phyloP scores from a whole-genome alignment of 1,139 yeast genomes.

The Pichia sp. region DNA sequence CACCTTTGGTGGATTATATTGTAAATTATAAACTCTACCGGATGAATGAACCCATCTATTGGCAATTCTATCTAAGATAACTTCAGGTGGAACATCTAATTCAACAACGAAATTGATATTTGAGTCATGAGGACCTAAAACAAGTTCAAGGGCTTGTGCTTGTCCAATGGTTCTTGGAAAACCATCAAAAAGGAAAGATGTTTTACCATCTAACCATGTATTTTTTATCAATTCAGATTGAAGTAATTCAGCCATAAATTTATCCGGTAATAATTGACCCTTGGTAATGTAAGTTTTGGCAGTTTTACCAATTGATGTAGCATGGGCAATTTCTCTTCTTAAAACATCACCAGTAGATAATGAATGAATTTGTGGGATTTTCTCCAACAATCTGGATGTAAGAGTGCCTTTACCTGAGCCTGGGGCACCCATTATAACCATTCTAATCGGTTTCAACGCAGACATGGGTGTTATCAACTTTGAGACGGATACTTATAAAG shows the following conservation, averaged over 20 bases:
- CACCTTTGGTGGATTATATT: constrained; percentile 82
- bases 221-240: constrained; percentile 39
- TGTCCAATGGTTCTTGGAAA: constrained; percentile 79
- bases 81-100: constrained; percentile 72
- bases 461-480: constrained; percentile 16
- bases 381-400: constrained; percentile 54
- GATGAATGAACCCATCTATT: constrained; percentile 86
- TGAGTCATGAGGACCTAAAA: constrained; percentile 36
- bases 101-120: constrained; percentile 70
- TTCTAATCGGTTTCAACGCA: constrained; percentile 30
- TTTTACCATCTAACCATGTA: constrained; percentile 40
- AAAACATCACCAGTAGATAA: constrained; percentile 82
- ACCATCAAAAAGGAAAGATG: constrained; percentile 81
- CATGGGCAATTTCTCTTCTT: constrained; percentile 54
- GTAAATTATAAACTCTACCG: constrained; percentile 78
- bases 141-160: constrained; percentile 52
- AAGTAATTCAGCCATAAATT: constrained; percentile 55
- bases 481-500: too few relatives aligned
- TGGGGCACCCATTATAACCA: constrained; percentile 82
- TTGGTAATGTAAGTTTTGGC: constrained; percentile 51
- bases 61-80: constrained; percentile 73
- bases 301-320: constrained; percentile 49
- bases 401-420: constrained; percentile 95
- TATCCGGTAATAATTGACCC: constrained; percentile 73
- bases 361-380: constrained; percentile 44